These are phyloP conservation scores for Penicillium macrosclerotiorum DNA, from an alignment of 495 filamentous ascomycete species.

Conservation along the genomic window DNA sequence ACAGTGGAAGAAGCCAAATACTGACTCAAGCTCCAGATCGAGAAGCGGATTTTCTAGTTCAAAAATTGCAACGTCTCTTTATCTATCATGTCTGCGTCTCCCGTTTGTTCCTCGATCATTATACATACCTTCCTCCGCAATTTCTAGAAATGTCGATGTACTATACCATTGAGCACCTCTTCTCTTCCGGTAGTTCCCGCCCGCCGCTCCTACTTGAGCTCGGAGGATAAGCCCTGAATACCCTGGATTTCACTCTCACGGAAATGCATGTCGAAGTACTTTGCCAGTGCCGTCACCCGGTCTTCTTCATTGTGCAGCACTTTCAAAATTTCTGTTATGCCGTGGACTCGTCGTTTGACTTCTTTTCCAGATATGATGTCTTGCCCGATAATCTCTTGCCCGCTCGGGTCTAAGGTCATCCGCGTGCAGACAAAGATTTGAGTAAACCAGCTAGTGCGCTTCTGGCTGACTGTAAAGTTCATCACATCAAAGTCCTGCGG, in stretches of 20 bases:
- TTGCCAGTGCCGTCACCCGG: slow-evolving; percentile 49
- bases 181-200: slow-evolving; percentile 6
- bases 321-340: slow-evolving; percentile 51
- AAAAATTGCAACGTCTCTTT: slow-evolving; percentile 26
- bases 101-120: slow-evolving; percentile 15
- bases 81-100: slow-evolving; percentile 24
- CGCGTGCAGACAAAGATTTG: slow-evolving; percentile 49
- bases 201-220: slow-evolving; percentile 36
- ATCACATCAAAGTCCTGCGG: slow-evolving; percentile 59
- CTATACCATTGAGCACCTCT: slow-evolving; percentile 17
- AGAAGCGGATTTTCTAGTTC: slow-evolving; percentile 42
- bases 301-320: slow-evolving; percentile 49
- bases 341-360: slow-evolving; percentile 55
- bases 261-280: slow-evolving; percentile 56
- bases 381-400: slow-evolving; percentile 50
- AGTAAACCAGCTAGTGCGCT: slow-evolving; percentile 52
- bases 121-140: slow-evolving; percentile 30
- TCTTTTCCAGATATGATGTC: slow-evolving; percentile 53
- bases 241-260: slow-evolving; percentile 49
- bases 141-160: slow-evolving; percentile 26
- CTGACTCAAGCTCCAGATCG: slow-evolving; percentile 29
- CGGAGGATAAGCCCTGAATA: slow-evolving; percentile 47
- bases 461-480: slow-evolving; percentile 51
- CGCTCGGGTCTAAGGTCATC: slow-evolving; percentile 45
- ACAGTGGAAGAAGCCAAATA: neutral